Evolutionary conservation across 2,329 filamentous ascomycete species (phyloP), one percentile per base, ranked within the genome.

Genomic region (Microdochium trichocladiopsis): DNA sequence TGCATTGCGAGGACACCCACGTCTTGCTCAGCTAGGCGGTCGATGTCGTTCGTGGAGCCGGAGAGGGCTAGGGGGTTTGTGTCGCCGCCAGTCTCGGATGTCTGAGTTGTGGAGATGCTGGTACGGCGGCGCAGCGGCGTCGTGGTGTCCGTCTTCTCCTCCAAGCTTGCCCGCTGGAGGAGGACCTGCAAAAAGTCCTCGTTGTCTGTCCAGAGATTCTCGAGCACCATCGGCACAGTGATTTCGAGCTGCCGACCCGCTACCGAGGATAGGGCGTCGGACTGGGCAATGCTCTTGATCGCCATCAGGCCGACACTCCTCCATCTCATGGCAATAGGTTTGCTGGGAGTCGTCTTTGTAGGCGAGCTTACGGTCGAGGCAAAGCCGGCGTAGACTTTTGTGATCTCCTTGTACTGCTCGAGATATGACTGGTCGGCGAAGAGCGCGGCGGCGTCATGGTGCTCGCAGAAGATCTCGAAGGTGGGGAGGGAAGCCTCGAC

Each of bases 21-120:
- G 63, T 95, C 88, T 71, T 96, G 86, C 69, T 97, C 92, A 2
- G 90, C 92, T 55, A 94, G 74, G 66, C 87, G 90, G 69, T 97
- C 94, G 24, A 90, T 90, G 64, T 96, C 93, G 23, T 86, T 86
- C 1, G 89, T 88, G 0, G 90, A 90, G 51, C 87, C 89, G 1
- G 87, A 82, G n/a, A 90, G 80, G 23, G 88, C 87, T 45, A 88
- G 79, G 4, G 80, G 79, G 56, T 88, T 88, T 5, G 84, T 79
- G 43, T 85, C 82, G 49, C 74, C 76, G 1, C 69, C 71, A 0
- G 84, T 84, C 48, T 89, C 87, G 49, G 78, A 77, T 1, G 88
- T 92, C 52, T 82, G 79, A 9, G 90, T 86, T 0, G 91, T 95
- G 21, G 88, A 86, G 47, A 88, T 79, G 69, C 93, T 96, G 60